phyloP scores from a whole-genome alignment of 441 rosid species.

The Adansonia madagascariensis region DNA sequence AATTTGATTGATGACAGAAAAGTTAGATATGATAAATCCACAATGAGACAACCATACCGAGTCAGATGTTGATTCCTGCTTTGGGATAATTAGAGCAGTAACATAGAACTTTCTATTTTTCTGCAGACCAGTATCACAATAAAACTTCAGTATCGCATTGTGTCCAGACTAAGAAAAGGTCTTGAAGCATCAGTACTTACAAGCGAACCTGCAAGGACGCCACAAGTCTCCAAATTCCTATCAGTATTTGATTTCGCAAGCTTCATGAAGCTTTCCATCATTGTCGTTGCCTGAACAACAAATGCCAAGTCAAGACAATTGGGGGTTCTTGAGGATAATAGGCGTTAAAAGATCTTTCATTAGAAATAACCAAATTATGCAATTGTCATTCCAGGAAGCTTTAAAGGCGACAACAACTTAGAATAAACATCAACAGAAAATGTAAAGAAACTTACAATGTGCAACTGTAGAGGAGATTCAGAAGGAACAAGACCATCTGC shows the following conservation, averaged over 20 bases:
- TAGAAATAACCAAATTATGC: constrained; percentile 7
- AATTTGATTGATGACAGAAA: not conserved
- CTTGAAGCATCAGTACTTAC: constrained; percentile 54
- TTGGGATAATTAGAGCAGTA: constrained; percentile 93
- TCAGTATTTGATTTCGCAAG: constrained; percentile 87
- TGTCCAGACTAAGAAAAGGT: constrained; percentile 20
- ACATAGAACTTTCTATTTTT: constrained; percentile 83
- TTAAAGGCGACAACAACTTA: not conserved
- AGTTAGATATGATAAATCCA: constrained; percentile 27
- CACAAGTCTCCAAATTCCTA: constrained; percentile 91
- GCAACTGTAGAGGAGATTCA: constrained; percentile 84
- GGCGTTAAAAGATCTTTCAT: constrained; percentile 23
- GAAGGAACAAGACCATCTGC: constrained; percentile 57
- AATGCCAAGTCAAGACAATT: constrained; percentile 26
- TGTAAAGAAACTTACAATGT: constrained; percentile 66
- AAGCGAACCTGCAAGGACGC: constrained; percentile 92
- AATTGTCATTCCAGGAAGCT: not conserved
- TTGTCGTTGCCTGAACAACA: constrained; percentile 68
- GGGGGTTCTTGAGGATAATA: not conserved
- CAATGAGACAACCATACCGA: constrained; percentile 57
- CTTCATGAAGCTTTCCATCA: constrained; percentile 97
- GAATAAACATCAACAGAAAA: constrained; percentile 23
- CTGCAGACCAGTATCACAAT: constrained; percentile 48
- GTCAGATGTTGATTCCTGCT: constrained; percentile 92
- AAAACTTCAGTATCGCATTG: constrained; percentile 28